Evolutionary conservation across 2,329 filamentous ascomycete genomes (phyloP), one percentile per base, ranked within the genome.

Genomic region (Paramyrothecium sp.): DNA sequence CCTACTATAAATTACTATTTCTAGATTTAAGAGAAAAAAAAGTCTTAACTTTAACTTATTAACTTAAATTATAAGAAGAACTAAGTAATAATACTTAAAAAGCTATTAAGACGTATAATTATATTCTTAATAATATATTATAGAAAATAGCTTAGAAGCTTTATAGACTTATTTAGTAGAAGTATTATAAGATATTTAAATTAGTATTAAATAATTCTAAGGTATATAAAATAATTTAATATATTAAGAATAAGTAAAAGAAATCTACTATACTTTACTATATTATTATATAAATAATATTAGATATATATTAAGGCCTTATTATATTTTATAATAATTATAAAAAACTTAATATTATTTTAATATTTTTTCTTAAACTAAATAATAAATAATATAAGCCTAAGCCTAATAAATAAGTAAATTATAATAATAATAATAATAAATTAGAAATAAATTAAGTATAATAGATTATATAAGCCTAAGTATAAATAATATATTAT

Each of bases 201-300:
- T 48, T n/a, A 34, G 34, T 34, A 11, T n/a, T 12, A 54, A 8
- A 44, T 16, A 47, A 48, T 47, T 8, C 47, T 21, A 44, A 22
- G 23, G 13, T 47, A 7, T 23, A 13, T 47, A 44, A 10, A 47
- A 54, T 47, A 47, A 47, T 50, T 26, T 41, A 33, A n/a, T 55
- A 49, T 17, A 30, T 17, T 47, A 21, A 21, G 7, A 23, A 41
- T 16, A 7, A 26, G 16, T 54, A 12, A 12, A 7, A n/a, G n/a
- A 23, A 47, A 17, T 44, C 53, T 53, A 26, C 11, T 12, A 51
- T n/a, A 22, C 47, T 2, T 1, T 26, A 46, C 17, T 54, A 47
- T 46, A 54, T 11, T n/a, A 48, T 48, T n/a, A 48, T 48, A 41
- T 46, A 38, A n/a, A n/a, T n/a, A n/a, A n/a, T n/a, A n/a, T n/a